Conservation (phyloP, 2,329 filamentous ascomycete genomes). For the Escovopsis weberi region DNA sequence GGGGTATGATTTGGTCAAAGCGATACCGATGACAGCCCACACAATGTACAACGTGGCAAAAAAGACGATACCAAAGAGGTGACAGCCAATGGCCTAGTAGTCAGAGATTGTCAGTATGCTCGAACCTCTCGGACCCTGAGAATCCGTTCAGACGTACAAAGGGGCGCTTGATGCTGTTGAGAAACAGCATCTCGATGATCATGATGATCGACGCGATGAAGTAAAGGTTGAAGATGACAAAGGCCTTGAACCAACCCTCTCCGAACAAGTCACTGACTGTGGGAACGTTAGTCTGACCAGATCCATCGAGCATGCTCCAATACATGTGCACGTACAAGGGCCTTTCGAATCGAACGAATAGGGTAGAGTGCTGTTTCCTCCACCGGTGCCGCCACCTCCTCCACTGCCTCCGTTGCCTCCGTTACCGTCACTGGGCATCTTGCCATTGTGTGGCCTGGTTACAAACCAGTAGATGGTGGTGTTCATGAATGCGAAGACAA, state of each 20-base stretch:
- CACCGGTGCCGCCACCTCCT: not conserved
- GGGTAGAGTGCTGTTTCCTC: not conserved
- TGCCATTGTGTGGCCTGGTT: slow-evolving; percentile 17
- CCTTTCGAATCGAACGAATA: not conserved
- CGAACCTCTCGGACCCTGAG: not conserved
- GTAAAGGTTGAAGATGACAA: slow-evolving; percentile 32
- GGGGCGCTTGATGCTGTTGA: slow-evolving; percentile 40
- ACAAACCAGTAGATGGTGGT: slow-evolving; percentile 35
- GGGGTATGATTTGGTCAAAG: slow-evolving; percentile 28
- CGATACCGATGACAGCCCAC: slow-evolving; percentile 33
- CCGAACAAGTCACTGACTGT: slow-evolving; percentile 34
- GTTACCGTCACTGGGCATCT: slow-evolving; percentile 1
- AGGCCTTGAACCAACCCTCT: slow-evolving; percentile 31
- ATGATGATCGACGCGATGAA: slow-evolving; percentile 28
- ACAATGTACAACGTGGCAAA: slow-evolving; percentile 30
- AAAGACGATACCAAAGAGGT: slow-evolving; percentile 27
- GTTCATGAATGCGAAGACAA: slow-evolving; percentile 35
- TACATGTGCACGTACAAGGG: slow-evolving; percentile 3
- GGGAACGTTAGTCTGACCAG: slow-evolving; percentile 7
- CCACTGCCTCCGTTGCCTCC: not conserved
- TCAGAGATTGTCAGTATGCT: slow-evolving; percentile 5
- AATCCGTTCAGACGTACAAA: slow-evolving; percentile 21
- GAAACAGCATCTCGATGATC: slow-evolving; percentile 28
- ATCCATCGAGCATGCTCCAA: not conserved
- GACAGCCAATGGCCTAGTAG: slow-evolving; percentile 30